phyloP scores from a whole-genome alignment of 2,329 filamentous ascomycete species.

The Colletotrichum siamense region DNA sequence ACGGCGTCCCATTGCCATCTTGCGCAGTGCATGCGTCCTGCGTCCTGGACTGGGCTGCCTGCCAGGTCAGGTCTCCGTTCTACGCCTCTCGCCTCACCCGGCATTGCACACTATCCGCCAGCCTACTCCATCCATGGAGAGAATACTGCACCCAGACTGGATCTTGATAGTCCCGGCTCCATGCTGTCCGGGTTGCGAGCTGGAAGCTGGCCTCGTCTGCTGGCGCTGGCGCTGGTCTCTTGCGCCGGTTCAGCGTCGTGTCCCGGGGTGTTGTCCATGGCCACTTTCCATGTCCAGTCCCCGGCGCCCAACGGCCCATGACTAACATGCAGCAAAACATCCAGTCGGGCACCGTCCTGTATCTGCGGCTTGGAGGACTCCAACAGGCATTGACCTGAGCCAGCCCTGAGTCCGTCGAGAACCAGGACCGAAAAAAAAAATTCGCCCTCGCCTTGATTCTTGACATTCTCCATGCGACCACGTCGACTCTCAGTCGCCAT shows the following conservation, averaged over 20 bases:
- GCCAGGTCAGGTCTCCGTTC: neutral
- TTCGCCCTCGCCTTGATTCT: neutral
- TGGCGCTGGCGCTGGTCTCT: neutral
- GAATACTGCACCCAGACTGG: neutral
- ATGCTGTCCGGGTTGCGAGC: neutral
- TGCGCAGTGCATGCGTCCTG: constrained; percentile 16
- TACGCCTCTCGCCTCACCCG: constrained; percentile 16
- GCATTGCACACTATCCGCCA: neutral
- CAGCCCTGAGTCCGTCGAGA: neutral
- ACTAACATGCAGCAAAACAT: neutral
- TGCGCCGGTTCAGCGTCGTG: neutral
- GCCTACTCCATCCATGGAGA: neutral
- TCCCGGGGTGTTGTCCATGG: neutral
- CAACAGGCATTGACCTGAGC: constrained; percentile 9
- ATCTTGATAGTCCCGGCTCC: neutral
- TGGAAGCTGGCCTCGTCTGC: neutral
- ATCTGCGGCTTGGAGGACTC: constrained; percentile 11
- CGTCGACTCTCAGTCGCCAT: neutral
- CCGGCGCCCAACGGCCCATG: neutral
- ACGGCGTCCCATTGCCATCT: neutral
- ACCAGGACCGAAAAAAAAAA: neutral
- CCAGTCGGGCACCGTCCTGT: neutral
- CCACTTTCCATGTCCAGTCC: neutral
- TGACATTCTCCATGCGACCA: neutral
- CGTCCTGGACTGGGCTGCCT: neutral